These are phyloP conservation scores for Fusarium sp. DNA, from an alignment of 2,329 filamentous ascomycete genomes.

Conservation along the genomic window DNA sequence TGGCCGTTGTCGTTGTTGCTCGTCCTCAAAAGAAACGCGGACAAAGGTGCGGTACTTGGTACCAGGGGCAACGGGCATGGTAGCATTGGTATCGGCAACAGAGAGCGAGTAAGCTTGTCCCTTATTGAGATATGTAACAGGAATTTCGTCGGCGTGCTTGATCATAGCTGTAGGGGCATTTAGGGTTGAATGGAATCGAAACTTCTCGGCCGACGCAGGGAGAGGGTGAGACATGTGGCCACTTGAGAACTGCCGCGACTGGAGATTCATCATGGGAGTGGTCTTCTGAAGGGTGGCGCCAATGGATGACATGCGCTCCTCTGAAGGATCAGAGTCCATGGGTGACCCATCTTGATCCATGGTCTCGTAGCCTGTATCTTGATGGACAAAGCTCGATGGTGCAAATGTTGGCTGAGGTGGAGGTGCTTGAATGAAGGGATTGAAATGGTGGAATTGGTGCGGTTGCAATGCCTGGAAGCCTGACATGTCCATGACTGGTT, in stretches of 20 bases:
- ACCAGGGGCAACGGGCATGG: conserved; percentile 67
- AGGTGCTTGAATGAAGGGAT: conserved; percentile 75
- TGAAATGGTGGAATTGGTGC: conserved; percentile 73
- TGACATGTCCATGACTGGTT: conserved; percentile 69
- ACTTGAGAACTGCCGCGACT: conserved; percentile 60
- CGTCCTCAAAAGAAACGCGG: conserved; percentile 96
- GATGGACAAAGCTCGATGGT: conserved; percentile 82
- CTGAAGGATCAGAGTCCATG: conserved; percentile 65
- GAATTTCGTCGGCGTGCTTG: conserved; percentile 88
- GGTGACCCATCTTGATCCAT: conserved; percentile 81
- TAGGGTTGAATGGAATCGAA: conserved; percentile 88
- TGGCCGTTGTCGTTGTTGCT: conserved; percentile 87
- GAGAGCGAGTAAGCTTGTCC: conserved; percentile 92
- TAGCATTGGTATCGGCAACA: conserved; percentile 79
- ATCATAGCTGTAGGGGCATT: conserved; percentile 98
- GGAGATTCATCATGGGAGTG: conserved; percentile 69
- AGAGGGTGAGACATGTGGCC: conserved; percentile 59
- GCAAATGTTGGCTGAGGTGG: conserved; percentile 72
- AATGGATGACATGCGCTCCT: conserved; percentile 64
- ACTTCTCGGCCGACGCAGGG: conserved; percentile 72
- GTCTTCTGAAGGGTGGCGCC: conserved; percentile 71
- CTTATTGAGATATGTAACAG: conserved; percentile 98
- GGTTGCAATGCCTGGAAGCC: conserved; percentile 72
- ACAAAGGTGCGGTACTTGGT: conserved; percentile 89
- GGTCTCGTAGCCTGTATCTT: conserved; percentile 81